phyloP scores from a whole-genome alignment of 2,329 filamentous ascomycete genomes.

The Claviceps lovelessii region DNA sequence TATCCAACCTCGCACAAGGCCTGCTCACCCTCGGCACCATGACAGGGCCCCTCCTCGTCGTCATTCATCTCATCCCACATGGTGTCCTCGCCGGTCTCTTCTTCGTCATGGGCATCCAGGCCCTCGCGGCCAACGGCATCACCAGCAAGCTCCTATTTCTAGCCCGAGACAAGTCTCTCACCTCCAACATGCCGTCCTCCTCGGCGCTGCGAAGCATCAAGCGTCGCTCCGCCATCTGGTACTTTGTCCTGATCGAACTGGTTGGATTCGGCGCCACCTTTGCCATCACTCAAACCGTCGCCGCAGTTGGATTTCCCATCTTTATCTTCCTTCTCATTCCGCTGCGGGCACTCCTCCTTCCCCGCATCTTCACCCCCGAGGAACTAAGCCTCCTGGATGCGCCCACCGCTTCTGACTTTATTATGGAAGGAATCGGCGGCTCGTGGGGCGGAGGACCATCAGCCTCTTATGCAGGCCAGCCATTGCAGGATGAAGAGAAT shows the following conservation, averaged over 20 bases:
- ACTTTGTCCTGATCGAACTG: slow-evolving; percentile 55
- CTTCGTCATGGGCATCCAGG: slow-evolving; percentile 74
- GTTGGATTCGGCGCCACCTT: slow-evolving; percentile 64
- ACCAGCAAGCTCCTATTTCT: slow-evolving; percentile 62
- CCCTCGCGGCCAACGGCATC: slow-evolving; percentile 62
- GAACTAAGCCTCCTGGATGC: slow-evolving; percentile 53
- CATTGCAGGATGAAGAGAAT: not conserved
- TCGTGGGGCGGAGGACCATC: slow-evolving; percentile 28
- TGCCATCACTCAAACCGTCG: slow-evolving; percentile 70
- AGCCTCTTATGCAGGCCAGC: not conserved
- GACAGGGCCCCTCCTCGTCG: slow-evolving; percentile 57
- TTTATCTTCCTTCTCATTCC: slow-evolving; percentile 59
- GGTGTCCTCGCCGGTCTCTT: slow-evolving; percentile 69
- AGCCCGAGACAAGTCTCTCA: slow-evolving; percentile 48
- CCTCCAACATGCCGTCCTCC: slow-evolving; percentile 25
- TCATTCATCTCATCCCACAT: slow-evolving; percentile 65
- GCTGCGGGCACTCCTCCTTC: slow-evolving; percentile 48
- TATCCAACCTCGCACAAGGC: slow-evolving; percentile 66
- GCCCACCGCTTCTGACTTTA: slow-evolving; percentile 62
- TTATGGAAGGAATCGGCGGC: slow-evolving; percentile 62
- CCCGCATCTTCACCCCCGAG: slow-evolving; percentile 41
- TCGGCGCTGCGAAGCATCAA: slow-evolving; percentile 47
- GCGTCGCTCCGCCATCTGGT: slow-evolving; percentile 55
- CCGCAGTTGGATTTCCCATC: slow-evolving; percentile 67
- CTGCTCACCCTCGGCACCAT: slow-evolving; percentile 67